Evolutionary conservation across 2,329 filamentous ascomycete genomes (phyloP).

Genomic region (Fusarium globosum): DNA sequence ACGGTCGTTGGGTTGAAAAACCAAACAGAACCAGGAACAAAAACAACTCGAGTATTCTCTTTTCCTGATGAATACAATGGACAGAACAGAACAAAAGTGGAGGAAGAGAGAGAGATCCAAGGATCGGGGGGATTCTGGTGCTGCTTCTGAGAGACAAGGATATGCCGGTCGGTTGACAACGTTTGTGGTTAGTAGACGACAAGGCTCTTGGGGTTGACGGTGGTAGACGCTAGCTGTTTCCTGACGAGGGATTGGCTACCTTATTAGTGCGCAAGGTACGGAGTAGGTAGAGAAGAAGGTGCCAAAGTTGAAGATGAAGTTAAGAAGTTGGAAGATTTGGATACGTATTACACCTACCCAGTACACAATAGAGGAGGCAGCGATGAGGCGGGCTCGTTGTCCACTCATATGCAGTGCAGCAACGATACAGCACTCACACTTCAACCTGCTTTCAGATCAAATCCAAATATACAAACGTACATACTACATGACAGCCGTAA

Average conservation of each 20-base stretch:
- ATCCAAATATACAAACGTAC: not conserved
- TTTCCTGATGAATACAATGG: not conserved
- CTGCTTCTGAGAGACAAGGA: constrained; percentile 22
- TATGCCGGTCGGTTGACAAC: constrained; percentile 35
- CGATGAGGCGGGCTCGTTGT: not conserved
- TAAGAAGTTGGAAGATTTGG: not conserved
- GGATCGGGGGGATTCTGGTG: constrained; percentile 13
- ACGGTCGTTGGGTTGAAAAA: not conserved
- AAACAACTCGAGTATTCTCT: constrained; percentile 1
- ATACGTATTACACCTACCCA: not conserved
- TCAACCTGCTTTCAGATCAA: not conserved
- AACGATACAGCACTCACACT: not conserved
- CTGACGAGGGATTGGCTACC: constrained; percentile 14
- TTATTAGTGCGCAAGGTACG: not conserved
- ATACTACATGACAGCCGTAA: not conserved
- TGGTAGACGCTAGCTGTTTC: constrained; percentile 32
- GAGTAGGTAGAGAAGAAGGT: not conserved
- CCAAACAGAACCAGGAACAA: constrained; percentile 2
- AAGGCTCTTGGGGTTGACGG: constrained; percentile 20
- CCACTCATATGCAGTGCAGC: not conserved
- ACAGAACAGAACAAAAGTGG: constrained; percentile 27
- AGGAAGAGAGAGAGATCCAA: constrained; percentile 27
- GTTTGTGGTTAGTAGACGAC: constrained; percentile 40
- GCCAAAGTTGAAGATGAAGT: not conserved
- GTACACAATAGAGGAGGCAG: not conserved